Evolutionary conservation across 768 basidiomycete genomes (phyloP).

Genomic region (Tricholoma bakamatsutake): DNA sequence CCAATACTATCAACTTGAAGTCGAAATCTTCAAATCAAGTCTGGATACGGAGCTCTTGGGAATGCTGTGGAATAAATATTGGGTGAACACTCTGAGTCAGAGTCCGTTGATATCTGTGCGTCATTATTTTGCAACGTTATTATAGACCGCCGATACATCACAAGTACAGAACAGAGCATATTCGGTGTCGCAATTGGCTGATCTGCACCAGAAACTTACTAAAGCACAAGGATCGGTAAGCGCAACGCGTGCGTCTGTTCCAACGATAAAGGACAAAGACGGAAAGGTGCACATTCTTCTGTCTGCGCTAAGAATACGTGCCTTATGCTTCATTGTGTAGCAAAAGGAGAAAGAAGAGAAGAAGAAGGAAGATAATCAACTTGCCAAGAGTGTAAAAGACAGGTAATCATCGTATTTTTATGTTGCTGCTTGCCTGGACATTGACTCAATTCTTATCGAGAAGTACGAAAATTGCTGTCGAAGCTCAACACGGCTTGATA

Average conservation of each 20-base stretch:
- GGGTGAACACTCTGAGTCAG: constrained; percentile 95
- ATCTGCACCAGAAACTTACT: constrained; percentile 84
- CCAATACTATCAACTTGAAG: constrained; percentile 91
- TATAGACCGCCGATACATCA: not conserved
- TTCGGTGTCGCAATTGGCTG: constrained; percentile 84
- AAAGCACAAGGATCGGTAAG: constrained; percentile 59
- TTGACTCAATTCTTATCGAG: constrained; percentile 1
- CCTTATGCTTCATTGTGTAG: constrained; percentile 9
- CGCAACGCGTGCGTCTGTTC: constrained; percentile 52
- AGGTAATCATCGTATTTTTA: constrained; percentile 43
- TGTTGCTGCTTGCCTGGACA: not conserved
- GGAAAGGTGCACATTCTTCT: not conserved
- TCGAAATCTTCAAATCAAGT: constrained; percentile 91
- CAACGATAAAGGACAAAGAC: constrained; percentile 49
- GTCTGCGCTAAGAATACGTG: not conserved
- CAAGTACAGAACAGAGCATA: constrained; percentile 83
- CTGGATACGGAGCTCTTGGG: constrained; percentile 85
- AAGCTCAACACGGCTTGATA: constrained; percentile 92
- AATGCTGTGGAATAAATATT: constrained; percentile 98
- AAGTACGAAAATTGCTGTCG: constrained; percentile 86
- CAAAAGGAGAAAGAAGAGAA: constrained; percentile 59
- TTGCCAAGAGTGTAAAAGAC: constrained; percentile 88
- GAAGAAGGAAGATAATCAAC: constrained; percentile 85
- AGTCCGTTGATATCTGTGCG: constrained; percentile 86
- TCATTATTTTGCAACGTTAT: not conserved